Evolutionary conservation across 495 filamentous ascomycete species (phyloP), one percentile per base, ranked within the genome.

Genomic region (Daldinia grandis): DNA sequence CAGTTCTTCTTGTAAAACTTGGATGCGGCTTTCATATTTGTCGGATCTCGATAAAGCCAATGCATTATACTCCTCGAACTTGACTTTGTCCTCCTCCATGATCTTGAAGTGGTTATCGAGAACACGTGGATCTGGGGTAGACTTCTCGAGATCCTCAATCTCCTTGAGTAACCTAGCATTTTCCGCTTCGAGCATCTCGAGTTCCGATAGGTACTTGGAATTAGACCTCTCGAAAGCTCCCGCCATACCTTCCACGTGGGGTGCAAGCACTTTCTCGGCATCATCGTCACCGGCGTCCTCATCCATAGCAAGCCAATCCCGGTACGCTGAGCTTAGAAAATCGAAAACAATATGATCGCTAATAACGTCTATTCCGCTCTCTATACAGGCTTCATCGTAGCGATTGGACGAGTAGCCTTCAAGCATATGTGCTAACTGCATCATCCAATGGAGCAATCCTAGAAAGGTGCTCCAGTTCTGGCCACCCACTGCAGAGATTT

Each of bases 371-470:
- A 95, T 87, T 21, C 95, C 96, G 51, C 87, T 89, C 71, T 97
- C 94, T 10, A 80, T 64, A 72, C 94, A 97, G 0, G 93, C 93
- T 49, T 97, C 91, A 67, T 98, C 93, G 77, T 96, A 98, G 49
- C 90, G 87, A 35, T 93, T 88, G 24, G 79, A 67, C 3, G 85
- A 79, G 75, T 91, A 98, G 9, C 89, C 80, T 60, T 98, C 93
- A 80, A 97, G 89, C 88, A 97, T 97, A 58, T 91, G 87, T 12
- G 93, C 92, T 51, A 98, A 81, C 78, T 98, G 94, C 94, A 99
- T 96, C 88, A 99, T 91, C 95, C 95, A 99, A 79, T 99, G 95
- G 53, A 99, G 84, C 80, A 98, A 84, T 0, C 93, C 96, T 25
- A 99, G 82, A 76, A 98, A 97, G 0, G 92, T 92, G 28, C 91